Evolutionary conservation across 1,284 basidiomycete genomes (phyloP), one percentile per base, ranked within the genome.

Genomic region (Cryptococcus wingfieldii): DNA sequence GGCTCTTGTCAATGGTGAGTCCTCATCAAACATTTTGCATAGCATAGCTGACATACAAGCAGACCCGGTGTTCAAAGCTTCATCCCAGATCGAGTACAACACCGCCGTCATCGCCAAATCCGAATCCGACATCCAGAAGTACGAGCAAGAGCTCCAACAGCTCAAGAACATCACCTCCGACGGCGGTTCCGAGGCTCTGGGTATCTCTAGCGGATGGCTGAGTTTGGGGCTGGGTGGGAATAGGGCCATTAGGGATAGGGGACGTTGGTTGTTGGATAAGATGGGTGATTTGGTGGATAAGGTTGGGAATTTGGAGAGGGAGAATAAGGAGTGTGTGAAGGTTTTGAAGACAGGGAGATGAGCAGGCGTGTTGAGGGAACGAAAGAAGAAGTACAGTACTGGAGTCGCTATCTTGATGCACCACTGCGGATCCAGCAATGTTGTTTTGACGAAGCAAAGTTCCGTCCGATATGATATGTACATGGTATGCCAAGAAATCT

Each of bases 11-110:
- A 78, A 84, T 49, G 89, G 89, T 88, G 63, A 51, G 81, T 53
- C 38, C 14, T 38, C 47, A 34, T 12, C 19, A 34, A 27, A 23
- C 45, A n/a, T 42, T 53, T 8, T 34, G 12, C n/a, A 10, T 13
- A 12, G 12, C 38, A 16, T 13, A n/a, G n/a, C 38, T 43, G 13
- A 34, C 23, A n/a, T 27, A 8, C 19, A 12, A 10, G 25, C 53
- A 88, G 93, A 97, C 71, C 73, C 81, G 2, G 79, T 89, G 42
- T 97, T 97, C 80, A 80, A 81, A 63, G 89, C 92, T 1, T 85
- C 83, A 0, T 88, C 90, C 75, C 89, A 92, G 61, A 86, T 93
- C 59, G 81, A 83, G 23, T 84, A 84, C 74, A 93, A 93, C 71
- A 82, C 85, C 52, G 86, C 84, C 54, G 72, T 87, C 0, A 88